A percentile compares a stretch with the other conserved stretches of the same genome.
Conservation (phyloP, 305 asterid genomes). For the Fraxinus ornus region DNA sequence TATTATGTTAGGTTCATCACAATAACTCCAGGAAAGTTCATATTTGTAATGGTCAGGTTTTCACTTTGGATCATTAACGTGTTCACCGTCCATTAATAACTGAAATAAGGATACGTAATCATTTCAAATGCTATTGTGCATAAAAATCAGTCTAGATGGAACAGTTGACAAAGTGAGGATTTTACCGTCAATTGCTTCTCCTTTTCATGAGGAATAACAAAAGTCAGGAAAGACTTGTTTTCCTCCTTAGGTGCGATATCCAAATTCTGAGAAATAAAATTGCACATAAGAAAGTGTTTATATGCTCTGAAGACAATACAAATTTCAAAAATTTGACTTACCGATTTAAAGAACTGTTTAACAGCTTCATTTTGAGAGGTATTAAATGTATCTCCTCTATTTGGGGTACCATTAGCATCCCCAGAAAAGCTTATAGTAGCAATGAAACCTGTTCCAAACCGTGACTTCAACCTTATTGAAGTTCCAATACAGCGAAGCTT, state of each 20-base stretch:
- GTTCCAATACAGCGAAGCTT: constrained; percentile 97
- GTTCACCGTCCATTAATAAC: background rate
- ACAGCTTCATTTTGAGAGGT: constrained; percentile 55
- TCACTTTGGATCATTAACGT: background rate
- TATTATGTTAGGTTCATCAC: background rate
- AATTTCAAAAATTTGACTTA: constrained; percentile 34
- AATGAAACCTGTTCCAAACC: constrained; percentile 77
- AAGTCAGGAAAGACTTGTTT: constrained; percentile 66
- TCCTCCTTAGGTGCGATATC: constrained; percentile 75
- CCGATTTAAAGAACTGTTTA: constrained; percentile 69
- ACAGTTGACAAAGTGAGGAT: background rate
- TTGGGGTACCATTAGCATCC: constrained; percentile 36
- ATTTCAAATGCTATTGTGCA: background rate
- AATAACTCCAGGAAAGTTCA: background rate
- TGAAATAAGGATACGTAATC: background rate
- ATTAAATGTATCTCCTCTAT: constrained; percentile 34
- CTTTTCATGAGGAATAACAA: constrained; percentile 73
- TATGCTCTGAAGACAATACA: background rate
- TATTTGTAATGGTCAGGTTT: background rate
- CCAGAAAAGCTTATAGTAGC: constrained; percentile 70
- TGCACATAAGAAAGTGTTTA: constrained; percentile 8
- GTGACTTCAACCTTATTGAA: constrained; percentile 79
- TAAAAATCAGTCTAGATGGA: background rate
- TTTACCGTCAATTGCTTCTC: constrained; percentile 78
- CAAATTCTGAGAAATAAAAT: constrained; percentile 51